Conservation (phyloP, 2,329 filamentous ascomycete species). For the Rhexocercosporidium sp. region DNA sequence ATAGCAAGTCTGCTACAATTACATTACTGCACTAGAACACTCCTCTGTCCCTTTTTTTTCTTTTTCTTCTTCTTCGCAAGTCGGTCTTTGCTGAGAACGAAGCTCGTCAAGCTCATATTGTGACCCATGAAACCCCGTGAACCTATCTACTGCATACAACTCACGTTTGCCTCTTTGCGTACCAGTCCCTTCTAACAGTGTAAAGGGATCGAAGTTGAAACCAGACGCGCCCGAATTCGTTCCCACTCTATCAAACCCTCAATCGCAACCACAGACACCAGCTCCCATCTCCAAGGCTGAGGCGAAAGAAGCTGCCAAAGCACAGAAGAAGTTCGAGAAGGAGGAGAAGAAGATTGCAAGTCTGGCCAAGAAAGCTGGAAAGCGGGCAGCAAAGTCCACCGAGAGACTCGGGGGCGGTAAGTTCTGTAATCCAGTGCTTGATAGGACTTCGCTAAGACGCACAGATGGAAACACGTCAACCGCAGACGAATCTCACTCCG, state of each 20-base stretch:
- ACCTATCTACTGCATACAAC: not conserved
- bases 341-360: slow-evolving; percentile 31
- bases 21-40: not conserved
- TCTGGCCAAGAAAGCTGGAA: slow-evolving; percentile 32
- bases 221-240: slow-evolving; percentile 49
- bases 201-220: slow-evolving; percentile 42
- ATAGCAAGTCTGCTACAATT: slow-evolving; percentile 28
- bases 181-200: slow-evolving; percentile 18
- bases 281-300: slow-evolving; percentile 17
- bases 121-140: not conserved
- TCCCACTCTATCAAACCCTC: slow-evolving; percentile 31
- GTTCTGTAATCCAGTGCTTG: not conserved
- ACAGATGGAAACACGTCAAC: slow-evolving; percentile 19
- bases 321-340: slow-evolving; percentile 33
- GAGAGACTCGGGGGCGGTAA: slow-evolving; percentile 15
- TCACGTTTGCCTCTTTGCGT: not conserved
- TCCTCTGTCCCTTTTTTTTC: not conserved
- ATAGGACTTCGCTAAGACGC: not conserved
- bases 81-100: not conserved
- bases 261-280: not conserved
- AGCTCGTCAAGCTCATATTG: not conserved
- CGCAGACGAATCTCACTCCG: slow-evolving; percentile 17
- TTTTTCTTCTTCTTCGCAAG: no score
- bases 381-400: slow-evolving; percentile 20
- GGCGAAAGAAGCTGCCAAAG: slow-evolving; percentile 29